Percentiles rank a stretch among this genome's conserved stretches.
Conservation (phyloP, 164 flowering plant genomes). For the Nymphaea colorata region DNA sequence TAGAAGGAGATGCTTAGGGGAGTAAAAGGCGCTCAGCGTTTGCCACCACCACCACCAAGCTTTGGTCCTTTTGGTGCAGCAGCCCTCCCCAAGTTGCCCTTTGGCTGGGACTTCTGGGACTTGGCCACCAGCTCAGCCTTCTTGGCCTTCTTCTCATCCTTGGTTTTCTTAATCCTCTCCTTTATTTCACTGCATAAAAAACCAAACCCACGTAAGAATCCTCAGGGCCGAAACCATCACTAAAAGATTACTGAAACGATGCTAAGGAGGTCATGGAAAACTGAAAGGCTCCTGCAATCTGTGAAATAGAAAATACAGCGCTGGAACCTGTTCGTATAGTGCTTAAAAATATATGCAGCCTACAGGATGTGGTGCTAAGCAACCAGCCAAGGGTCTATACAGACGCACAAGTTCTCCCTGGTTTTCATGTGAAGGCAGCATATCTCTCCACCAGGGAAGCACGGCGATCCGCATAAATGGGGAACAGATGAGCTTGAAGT, state of each 20-base stretch:
- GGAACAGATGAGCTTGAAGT: neutral
- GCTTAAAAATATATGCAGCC: no score
- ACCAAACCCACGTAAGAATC: neutral
- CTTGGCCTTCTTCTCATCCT: conserved; percentile 46
- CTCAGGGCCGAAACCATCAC: neutral
- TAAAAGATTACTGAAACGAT: neutral
- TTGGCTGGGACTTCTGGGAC: conserved; percentile 19
- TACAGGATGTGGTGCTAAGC: no score
- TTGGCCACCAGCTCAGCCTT: conserved; percentile 34
- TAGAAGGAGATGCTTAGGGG: no score
- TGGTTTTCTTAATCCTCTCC: conserved; percentile 42
- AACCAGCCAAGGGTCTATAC: no score
- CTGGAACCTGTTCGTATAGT: no score
- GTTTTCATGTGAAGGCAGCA: no score
- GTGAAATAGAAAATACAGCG: no score
- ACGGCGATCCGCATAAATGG: no score
- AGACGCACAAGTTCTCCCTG: no score
- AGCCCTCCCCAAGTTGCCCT: conserved; percentile 26
- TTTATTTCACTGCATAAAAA: conserved; percentile 26
- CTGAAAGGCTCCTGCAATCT: no score
- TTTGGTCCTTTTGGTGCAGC: conserved; percentile 31
- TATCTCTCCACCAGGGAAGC: no score
- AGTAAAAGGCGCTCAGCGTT: conserved; percentile 15
- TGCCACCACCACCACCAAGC: conserved; percentile 46
- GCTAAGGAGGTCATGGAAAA: no score